Evolutionary conservation across 768 basidiomycete species (phyloP).

Genomic region (Atractiella rhizophila): DNA sequence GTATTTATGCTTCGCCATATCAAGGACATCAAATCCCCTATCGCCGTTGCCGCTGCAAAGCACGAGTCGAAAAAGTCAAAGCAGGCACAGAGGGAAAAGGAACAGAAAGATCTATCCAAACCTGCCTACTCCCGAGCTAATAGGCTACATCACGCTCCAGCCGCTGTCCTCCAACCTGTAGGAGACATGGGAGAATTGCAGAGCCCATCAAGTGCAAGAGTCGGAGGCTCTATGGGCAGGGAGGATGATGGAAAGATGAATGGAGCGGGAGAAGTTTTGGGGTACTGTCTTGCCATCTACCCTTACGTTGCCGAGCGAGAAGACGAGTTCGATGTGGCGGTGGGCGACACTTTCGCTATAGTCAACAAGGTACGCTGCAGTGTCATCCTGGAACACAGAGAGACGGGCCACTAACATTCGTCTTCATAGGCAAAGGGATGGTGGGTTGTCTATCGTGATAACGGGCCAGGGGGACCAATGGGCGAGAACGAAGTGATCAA

Average conservation of each 20-base stretch:
- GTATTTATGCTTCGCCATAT: constrained; percentile 98
- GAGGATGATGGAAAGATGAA: constrained; percentile 7
- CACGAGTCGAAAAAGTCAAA: constrained; percentile 41
- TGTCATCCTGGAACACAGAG: no score
- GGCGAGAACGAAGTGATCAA: constrained; percentile 21
- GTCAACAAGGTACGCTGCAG: constrained; percentile 9
- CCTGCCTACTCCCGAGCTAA: constrained; percentile 15
- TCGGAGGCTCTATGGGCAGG: constrained; percentile 10
- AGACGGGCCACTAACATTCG: no score
- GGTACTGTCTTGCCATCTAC: constrained; percentile 88
- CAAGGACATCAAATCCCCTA: constrained; percentile 88
- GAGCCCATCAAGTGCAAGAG: no score
- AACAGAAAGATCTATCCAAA: constrained; percentile 7
- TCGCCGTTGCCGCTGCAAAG: constrained; percentile 87
- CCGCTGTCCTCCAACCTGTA: constrained; percentile 20
- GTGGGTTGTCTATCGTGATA: constrained; percentile 97
- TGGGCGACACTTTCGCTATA: constrained; percentile 30
- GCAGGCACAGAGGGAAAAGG: constrained; percentile 9
- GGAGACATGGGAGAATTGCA: constrained; percentile 8
- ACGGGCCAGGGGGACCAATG: constrained; percentile 51
- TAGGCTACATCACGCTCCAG: constrained; percentile 20
- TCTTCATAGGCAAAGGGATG: constrained; percentile 82
- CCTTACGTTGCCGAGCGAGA: constrained; percentile 97
- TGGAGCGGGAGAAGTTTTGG: constrained; percentile 11
- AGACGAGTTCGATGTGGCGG: constrained; percentile 91